These are phyloP conservation scores for Tetrapyrgos nigripes DNA, from an alignment of 1,284 basidiomycete species.

Conservation along the genomic window DNA sequence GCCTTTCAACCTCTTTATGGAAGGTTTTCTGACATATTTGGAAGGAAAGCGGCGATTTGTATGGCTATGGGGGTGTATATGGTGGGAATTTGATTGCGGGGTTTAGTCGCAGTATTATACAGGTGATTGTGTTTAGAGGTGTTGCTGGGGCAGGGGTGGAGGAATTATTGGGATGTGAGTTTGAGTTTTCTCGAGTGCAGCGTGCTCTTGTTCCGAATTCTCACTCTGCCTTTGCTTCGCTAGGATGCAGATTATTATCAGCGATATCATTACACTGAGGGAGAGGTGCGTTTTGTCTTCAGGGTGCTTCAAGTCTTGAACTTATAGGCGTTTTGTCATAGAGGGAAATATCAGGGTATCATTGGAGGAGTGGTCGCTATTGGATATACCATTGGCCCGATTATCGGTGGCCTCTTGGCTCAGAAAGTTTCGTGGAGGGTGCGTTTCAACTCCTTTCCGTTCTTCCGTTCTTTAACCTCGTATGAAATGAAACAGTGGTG, in stretches of 20 bases:
- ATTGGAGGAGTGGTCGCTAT: conserved; percentile 60
- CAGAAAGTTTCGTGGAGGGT: conserved; percentile 70
- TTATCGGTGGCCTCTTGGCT: conserved; percentile 63
- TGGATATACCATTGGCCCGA: conserved; percentile 40
- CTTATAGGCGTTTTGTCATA: conserved; percentile 56
- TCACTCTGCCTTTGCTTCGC: no score
- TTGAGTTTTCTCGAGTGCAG: no score
- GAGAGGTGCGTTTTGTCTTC: conserved; percentile 51
- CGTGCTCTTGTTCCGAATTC: no score
- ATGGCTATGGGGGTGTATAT: conserved; percentile 67
- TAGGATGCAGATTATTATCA: conserved; percentile 60
- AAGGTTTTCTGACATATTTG: conserved; percentile 79
- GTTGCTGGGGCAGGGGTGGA: conserved; percentile 74
- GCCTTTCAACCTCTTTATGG: conserved; percentile 73
- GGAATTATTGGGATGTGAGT: conserved; percentile 68
- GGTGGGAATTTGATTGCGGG: conserved; percentile 66
- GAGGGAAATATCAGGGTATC: conserved; percentile 77
- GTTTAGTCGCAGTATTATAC: conserved; percentile 66
- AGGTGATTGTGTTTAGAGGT: conserved; percentile 78
- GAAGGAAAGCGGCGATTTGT: conserved; percentile 70
- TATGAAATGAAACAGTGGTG: conserved; percentile 65
- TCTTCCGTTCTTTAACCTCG: background rate
- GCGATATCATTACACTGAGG: conserved; percentile 66
- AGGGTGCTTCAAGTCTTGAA: conserved; percentile 60
- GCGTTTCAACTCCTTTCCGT: conserved; percentile 25